Conservation (phyloP, 352 stramenopile genomes). For the Phytophthora sojae region DNA sequence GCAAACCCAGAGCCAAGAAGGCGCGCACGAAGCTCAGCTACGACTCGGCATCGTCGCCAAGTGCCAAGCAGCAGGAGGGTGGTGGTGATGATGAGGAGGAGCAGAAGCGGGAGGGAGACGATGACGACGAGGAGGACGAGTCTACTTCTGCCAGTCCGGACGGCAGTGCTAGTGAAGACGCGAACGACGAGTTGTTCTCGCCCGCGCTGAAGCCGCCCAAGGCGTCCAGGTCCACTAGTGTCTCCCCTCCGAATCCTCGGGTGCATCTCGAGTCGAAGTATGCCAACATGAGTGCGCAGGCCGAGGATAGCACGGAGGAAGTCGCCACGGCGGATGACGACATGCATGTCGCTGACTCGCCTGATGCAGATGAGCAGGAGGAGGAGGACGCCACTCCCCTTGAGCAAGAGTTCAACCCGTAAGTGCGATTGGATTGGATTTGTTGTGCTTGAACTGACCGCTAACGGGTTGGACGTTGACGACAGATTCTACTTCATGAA, state of each 20-base stretch:
- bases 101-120: conserved; percentile 6
- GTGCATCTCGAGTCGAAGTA: conserved; percentile 45
- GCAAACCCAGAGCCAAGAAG: conserved; percentile 34
- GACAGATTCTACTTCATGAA: conserved; percentile 90
- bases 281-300: conserved; percentile 20
- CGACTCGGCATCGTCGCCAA: conserved; percentile 17
- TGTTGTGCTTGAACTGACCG: background rate
- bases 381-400: conserved; percentile 42
- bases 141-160: conserved; percentile 13
- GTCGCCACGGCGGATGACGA: conserved; percentile 28
- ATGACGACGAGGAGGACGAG: conserved; percentile 8
- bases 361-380: conserved; percentile 43
- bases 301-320: conserved; percentile 43
- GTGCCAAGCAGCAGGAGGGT: conserved; percentile 24
- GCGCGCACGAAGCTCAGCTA: conserved; percentile 34
- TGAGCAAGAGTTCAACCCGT: conserved; percentile 87
- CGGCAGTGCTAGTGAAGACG: conserved; percentile 34
- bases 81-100: conserved; percentile 9
- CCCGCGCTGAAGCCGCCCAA: conserved; percentile 68
- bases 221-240: conserved; percentile 44
- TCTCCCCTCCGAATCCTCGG: conserved; percentile 43
- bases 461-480: conserved; percentile 6
- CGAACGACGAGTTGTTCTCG: conserved; percentile 77
- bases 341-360: conserved; percentile 16
- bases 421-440: conserved; percentile 11